Conservation (phyloP, 202 grass and related monocot genomes). For the Saccharum hybrid region DNA sequence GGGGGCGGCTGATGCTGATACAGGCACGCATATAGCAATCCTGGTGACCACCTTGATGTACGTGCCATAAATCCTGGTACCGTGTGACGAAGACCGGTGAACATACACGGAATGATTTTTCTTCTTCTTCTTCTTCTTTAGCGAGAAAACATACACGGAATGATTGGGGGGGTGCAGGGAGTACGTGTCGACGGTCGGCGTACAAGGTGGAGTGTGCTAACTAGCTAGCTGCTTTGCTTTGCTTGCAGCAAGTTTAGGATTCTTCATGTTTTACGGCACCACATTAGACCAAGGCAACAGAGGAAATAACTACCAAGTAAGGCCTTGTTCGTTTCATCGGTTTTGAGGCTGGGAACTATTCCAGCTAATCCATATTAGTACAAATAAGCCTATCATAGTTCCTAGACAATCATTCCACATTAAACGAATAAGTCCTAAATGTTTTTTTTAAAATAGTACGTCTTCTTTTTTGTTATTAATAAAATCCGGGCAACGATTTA, state of each 20-base stretch:
- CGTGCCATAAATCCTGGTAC: constrained; percentile 26
- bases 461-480: too few species aligned
- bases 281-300: neutral
- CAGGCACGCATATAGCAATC: neutral
- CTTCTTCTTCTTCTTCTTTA: too few species aligned
- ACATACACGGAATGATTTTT: constrained; percentile 23
- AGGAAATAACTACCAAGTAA: too few species aligned
- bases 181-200: neutral
- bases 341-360: too few species aligned
- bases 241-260: neutral
- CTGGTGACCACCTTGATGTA: constrained; percentile 6
- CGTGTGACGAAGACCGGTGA: neutral
- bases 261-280: neutral
- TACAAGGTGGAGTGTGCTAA: neutral
- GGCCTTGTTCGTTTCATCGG: too few species aligned
- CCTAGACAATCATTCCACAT: too few species aligned
- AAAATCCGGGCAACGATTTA: neutral
- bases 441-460: too few species aligned
- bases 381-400: too few species aligned
- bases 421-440: too few species aligned
- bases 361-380: too few species aligned
- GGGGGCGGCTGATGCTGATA: neutral
- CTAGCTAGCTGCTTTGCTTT: neutral
- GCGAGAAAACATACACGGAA: neutral
- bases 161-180: constrained; percentile 1